phyloP scores from a whole-genome alignment of 768 basidiomycete species.

The Gelatoporia subvermispora region DNA sequence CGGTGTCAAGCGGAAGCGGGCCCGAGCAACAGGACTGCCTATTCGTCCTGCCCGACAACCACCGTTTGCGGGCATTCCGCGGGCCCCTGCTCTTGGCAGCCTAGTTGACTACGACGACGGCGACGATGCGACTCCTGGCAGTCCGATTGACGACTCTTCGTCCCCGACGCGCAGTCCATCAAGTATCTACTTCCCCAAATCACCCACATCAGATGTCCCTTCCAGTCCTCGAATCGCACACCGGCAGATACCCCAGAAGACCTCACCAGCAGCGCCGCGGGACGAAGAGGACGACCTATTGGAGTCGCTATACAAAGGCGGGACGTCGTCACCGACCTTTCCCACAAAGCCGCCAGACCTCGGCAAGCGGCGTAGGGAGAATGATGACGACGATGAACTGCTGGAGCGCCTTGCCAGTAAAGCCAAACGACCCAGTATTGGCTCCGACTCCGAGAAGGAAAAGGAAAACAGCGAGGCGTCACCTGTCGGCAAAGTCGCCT shows the following conservation, averaged over 20 bases:
- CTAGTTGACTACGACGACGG: slow-evolving; percentile 82
- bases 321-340: slow-evolving; percentile 12
- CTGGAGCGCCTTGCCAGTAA: slow-evolving; percentile 58
- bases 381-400: slow-evolving; percentile 66
- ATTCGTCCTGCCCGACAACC: slow-evolving; percentile 14
- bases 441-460: slow-evolving; percentile 40
- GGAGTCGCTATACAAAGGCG: slow-evolving; percentile 44
- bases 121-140: slow-evolving; percentile 31
- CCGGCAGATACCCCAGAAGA: slow-evolving; percentile 29
- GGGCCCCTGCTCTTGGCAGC: slow-evolving; percentile 50
- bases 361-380: slow-evolving; percentile 26
- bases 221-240: slow-evolving; percentile 31
- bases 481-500: slow-evolving; percentile 16
- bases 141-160: slow-evolving; percentile 4
- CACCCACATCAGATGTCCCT: slow-evolving; percentile 6
- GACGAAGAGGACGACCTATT: slow-evolving; percentile 51
- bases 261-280: slow-evolving; percentile 31
- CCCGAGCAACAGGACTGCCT: slow-evolving; percentile 13
- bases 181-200: background rate
- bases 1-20: slow-evolving; percentile 55
- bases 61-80: slow-evolving; percentile 28
- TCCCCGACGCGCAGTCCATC: slow-evolving; percentile 4
- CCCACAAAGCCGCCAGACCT: slow-evolving; percentile 12
- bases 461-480: slow-evolving; percentile 30
- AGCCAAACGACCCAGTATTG: slow-evolving; percentile 21